Evolutionary conservation across 2,329 filamentous ascomycete species (phyloP).

Genomic region (Pyrenochaeta sp.): DNA sequence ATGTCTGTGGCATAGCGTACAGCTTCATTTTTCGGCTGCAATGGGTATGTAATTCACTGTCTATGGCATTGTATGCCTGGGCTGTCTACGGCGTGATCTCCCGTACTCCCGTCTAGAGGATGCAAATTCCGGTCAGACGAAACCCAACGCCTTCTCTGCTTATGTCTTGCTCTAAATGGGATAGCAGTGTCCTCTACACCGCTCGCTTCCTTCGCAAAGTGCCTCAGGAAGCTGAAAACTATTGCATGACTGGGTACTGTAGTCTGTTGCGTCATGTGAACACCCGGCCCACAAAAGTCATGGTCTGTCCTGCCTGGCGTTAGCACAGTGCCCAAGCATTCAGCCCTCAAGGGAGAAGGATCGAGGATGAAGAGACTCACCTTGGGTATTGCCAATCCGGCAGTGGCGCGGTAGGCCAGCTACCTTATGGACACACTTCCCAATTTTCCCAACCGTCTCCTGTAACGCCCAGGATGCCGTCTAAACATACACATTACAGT

Average conservation of each 20-base stretch:
- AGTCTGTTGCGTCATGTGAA: background rate
- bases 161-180: background rate
- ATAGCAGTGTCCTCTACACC: background rate
- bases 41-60: background rate
- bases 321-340: background rate
- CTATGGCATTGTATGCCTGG: background rate
- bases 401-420: slow-evolving; percentile 31
- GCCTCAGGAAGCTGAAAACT: background rate
- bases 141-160: background rate
- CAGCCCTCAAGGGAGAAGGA: background rate
- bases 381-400: slow-evolving; percentile 9
- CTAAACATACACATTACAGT: slow-evolving; percentile 9
- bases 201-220: slow-evolving; percentile 2
- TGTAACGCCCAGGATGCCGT: background rate
- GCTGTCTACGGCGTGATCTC: background rate
- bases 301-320: background rate
- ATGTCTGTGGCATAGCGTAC: background rate
- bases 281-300: background rate
- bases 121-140: background rate
- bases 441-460: background rate
- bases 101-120: background rate
- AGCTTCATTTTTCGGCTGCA: background rate
- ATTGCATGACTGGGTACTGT: background rate
- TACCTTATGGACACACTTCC: slow-evolving; percentile 18
- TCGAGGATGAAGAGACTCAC: slow-evolving; percentile 4